A percentile compares a stretch with the other conserved stretches of the same genome.
These are phyloP conservation scores for Lodderomyces margitis DNA, from an alignment of 1,139 yeast species.

Conservation along the genomic window DNA sequence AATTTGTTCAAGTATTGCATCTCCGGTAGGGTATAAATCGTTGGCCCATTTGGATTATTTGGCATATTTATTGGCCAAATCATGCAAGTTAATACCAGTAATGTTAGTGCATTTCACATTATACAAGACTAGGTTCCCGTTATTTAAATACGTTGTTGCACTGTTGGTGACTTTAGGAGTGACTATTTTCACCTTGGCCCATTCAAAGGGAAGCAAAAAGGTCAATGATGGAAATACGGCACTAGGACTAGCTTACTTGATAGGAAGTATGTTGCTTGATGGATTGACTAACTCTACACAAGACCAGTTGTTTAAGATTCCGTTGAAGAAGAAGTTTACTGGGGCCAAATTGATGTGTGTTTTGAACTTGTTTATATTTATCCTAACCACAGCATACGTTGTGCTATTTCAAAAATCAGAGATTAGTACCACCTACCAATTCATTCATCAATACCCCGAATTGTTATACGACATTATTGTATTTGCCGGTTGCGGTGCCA, in stretches of 20 bases:
- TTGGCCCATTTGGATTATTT: constrained; percentile 82
- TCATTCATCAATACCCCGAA: constrained; percentile 38
- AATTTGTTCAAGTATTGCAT: constrained; percentile 72
- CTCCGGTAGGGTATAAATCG: constrained; percentile 77
- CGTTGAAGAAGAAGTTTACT: constrained; percentile 19
- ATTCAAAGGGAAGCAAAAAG: constrained; percentile 19
- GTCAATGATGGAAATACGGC: constrained; percentile 41
- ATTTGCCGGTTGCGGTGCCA: constrained; percentile 79
- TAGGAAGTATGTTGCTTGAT: constrained; percentile 70
- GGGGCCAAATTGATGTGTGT: constrained; percentile 91
- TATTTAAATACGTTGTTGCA: constrained; percentile 77
- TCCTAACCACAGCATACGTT: constrained; percentile 40
- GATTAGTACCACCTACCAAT: constrained; percentile 44
- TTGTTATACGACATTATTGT: constrained; percentile 58
- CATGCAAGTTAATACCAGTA: constrained; percentile 91
- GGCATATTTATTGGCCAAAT: constrained; percentile 81
- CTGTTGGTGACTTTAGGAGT: constrained; percentile 78
- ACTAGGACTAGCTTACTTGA: constrained; percentile 60
- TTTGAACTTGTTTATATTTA: constrained; percentile 58
- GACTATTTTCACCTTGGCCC: constrained; percentile 63
- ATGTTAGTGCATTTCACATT: constrained; percentile 77
- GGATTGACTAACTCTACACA: constrained; percentile 94
- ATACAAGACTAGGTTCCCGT: constrained; percentile 71
- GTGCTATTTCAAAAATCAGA: constrained; percentile 48
- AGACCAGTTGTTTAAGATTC: constrained; percentile 68